Base-by-base conservation (phyloP, 768 basidiomycete species). In the Pisolithus orientalis region DNA sequence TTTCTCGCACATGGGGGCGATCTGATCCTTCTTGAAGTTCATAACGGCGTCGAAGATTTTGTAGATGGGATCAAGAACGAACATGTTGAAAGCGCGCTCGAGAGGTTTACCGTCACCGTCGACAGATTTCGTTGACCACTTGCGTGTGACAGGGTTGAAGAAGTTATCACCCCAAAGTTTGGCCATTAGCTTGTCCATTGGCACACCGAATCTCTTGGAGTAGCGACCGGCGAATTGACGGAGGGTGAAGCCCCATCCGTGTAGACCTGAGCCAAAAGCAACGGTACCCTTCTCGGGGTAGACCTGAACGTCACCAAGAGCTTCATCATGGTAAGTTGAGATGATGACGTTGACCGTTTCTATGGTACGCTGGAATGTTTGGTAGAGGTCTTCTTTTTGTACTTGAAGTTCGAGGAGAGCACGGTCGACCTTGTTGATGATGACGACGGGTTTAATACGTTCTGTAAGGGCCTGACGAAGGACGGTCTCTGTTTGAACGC, bases 401-500 rank as follows among this genome's bases (percentile, higher is more conserved):
- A 97, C 90, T 72, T 99, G 96, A 45, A 99, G 85, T 74, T 99
- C 96, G 64, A 99, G 90, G 48, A 99, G 84, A 53, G 96, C 96
- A 66, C 96, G 95, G 75, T 99, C 96, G 65, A 99, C 94, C 80
- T 99, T 99, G 85, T 99, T 99, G 77, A 99, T 96, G 75, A 97
- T 84, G 64, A 97, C 85, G 65, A 99, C 96, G 59, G 96, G 96
- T 78, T 96, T 98, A 79, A 99, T 98, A 72, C 96, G 94, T 78
- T 99, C 96, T 39, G 85, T 83, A 42, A 99, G 82, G 51, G 96
- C 90, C 69, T 99, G 96, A 61, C 96, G 93, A 53, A 99, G 83
- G 52, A 99, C 96, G 14, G 96, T 99, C 78, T 98, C 96, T 67
- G 96, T 99, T 75, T 99, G 96, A 39, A 98, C 96, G 72, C 95